Evolutionary conservation across 331 rosid genomes (phyloP).

Genomic region (Pyracantha coccinea): DNA sequence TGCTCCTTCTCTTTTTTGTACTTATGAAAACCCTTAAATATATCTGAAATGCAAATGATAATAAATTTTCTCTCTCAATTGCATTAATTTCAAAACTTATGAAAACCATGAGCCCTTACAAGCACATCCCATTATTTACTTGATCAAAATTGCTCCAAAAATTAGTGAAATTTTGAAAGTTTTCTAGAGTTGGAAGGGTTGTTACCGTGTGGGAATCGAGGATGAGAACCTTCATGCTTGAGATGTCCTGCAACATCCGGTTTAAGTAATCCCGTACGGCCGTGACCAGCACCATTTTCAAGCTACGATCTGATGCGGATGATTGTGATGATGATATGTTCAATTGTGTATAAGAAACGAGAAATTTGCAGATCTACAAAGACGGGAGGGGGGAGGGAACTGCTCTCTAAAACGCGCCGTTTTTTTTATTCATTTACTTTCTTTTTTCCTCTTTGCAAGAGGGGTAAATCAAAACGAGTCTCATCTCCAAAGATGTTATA

Average conservation of each 20-base stretch:
- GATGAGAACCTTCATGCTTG: slow-evolving; percentile 94
- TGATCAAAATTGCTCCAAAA: neutral
- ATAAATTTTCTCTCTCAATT: neutral
- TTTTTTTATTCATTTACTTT: neutral
- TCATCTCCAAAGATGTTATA: no score
- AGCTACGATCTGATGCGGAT: neutral
- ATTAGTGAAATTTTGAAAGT: neutral
- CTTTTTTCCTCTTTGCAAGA: no score
- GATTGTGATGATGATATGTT: neutral
- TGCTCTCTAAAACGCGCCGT: neutral
- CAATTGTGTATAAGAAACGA: neutral
- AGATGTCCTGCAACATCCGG: slow-evolving; percentile 94
- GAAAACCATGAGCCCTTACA: no score
- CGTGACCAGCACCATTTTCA: slow-evolving; percentile 53
- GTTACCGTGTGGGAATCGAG: slow-evolving; percentile 91
- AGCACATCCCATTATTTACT: neutral
- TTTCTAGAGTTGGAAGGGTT: neutral
- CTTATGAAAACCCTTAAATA: neutral
- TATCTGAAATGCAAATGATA: neutral
- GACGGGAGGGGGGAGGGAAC: neutral
- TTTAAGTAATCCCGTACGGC: slow-evolving; percentile 75
- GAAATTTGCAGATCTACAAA: neutral
- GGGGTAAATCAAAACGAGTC: no score
- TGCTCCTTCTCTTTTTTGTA: neutral
- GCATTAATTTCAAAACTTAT: neutral